These are phyloP conservation scores for Talaromyces sp. DNA, from an alignment of 2,329 filamentous ascomycete genomes.

Conservation along the genomic window DNA sequence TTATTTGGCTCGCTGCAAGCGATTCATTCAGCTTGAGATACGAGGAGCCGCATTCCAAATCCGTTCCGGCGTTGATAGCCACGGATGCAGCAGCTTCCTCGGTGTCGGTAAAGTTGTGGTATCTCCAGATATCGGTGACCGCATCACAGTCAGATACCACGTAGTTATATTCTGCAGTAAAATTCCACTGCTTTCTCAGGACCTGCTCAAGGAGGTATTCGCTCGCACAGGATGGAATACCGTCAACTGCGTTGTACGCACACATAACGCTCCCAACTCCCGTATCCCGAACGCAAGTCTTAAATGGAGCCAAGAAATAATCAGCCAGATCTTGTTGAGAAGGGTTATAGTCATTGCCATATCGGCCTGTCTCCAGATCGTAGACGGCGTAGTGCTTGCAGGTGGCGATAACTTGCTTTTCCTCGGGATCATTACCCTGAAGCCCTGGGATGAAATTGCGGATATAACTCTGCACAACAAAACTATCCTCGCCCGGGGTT, in stretches of 20 bases:
- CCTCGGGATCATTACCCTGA: constrained; percentile 39
- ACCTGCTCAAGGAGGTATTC: constrained; percentile 58
- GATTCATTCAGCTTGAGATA: constrained; percentile 41
- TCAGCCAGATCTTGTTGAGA: constrained; percentile 60
- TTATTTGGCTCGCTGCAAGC: constrained; percentile 40
- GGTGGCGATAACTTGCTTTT: constrained; percentile 48
- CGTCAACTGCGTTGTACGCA: constrained; percentile 61
- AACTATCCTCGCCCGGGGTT: constrained; percentile 55
- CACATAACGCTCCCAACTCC: constrained; percentile 58
- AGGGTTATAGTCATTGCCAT: constrained; percentile 54
- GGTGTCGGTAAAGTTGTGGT: constrained; percentile 49
- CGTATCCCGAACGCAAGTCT: constrained; percentile 57
- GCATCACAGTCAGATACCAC: constrained; percentile 63
- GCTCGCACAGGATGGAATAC: constrained; percentile 60
- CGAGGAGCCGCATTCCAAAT: constrained; percentile 49
- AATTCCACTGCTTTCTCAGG: constrained; percentile 63
- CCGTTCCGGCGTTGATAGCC: constrained; percentile 49
- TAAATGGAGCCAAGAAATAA: constrained; percentile 63
- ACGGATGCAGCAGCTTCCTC: constrained; percentile 44
- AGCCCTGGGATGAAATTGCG: constrained; percentile 49
- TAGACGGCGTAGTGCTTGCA: constrained; percentile 59
- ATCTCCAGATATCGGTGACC: constrained; percentile 52
- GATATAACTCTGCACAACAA: constrained; percentile 49
- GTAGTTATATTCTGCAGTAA: constrained; percentile 54
- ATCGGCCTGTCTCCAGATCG: constrained; percentile 49